Evolutionary conservation across 352 stramenopile genomes (phyloP), one percentile per base, ranked within the genome.

Genomic region (Pythium guiyangense): DNA sequence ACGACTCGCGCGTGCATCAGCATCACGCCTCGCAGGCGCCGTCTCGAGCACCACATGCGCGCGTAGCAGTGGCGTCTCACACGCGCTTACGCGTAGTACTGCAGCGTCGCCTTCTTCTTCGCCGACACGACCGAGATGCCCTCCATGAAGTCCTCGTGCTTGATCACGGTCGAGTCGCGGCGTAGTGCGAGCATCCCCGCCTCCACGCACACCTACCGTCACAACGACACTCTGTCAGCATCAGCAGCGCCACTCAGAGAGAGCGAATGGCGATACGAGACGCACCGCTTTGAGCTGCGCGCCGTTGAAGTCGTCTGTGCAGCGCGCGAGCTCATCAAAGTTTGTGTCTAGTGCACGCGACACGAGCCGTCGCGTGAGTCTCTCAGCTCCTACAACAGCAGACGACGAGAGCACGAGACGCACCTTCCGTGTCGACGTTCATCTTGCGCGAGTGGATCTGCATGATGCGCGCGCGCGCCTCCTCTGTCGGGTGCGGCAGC

Each of bases 101-200:
- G 92, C 70, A 99, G 76, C 60, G 80, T 97, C 42, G 94, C 88
- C 79, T 99, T 99, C 84, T 99, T 99, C 77, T 99, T 99, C 53
- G 96, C 95, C 34, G 92, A 74, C 26, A 99, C 97, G 44, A 98
- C 94, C 39, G 83, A 96, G 69, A 99, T 99, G n/a, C 91, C 97
- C 69, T 99, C 97, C 88, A 99, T 98, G 70, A 99, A 99, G 77
- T 99, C 96, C 71, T 99, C 95, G 76, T 99, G 97, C 66, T 98
- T 94, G 61, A 99, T 98, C 64, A 98, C 84, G 37, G 83, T 92
- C 52, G 86, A 96, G 55, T 99, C 96, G 47, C 93, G 80, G 68
- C 97, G 82, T 54, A 99, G 76, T 26, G 97, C 97, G 43, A 99
- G 71, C 96, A 99, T 99, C 58, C 97, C 97, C 37, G 97, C 96